A percentile compares a stretch with the other conserved stretches of the same genome.
Conservation (phyloP, 306 rosid species). For the Prunus salicina region DNA sequence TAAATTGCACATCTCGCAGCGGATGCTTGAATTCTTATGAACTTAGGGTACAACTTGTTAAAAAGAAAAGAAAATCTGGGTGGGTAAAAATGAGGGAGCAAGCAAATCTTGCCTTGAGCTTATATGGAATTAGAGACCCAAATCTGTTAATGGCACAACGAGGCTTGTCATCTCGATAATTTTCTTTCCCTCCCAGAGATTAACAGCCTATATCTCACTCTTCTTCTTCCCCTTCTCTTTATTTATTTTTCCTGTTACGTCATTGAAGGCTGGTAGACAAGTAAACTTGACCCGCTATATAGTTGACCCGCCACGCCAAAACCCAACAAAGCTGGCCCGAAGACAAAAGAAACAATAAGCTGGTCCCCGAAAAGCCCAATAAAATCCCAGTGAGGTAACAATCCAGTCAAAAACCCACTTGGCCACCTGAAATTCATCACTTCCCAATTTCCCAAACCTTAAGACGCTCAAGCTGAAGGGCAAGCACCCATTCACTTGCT, state of each 20-base stretch:
- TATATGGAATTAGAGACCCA: neutral
- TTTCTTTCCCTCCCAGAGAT: neutral
- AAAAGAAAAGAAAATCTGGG: neutral
- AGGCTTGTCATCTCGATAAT: neutral
- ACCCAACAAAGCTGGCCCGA: neutral
- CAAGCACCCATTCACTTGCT: too few species aligned
- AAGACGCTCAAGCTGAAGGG: neutral
- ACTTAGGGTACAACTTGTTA: too few species aligned
- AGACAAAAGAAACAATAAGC: neutral
- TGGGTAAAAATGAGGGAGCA: neutral
- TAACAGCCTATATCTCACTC: neutral
- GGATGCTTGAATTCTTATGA: constrained; percentile 9
- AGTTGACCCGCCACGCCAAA: neutral
- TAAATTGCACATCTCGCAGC: constrained; percentile 24
- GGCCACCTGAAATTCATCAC: neutral
- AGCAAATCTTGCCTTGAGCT: neutral
- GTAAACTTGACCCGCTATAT: neutral
- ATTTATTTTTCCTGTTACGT: neutral
- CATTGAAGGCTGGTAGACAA: neutral
- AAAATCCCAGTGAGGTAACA: neutral
- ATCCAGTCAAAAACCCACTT: neutral
- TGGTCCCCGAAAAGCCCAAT: neutral
- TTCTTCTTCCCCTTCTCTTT: neutral
- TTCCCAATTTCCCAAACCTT: neutral
- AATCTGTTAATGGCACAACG: neutral